A percentile compares a stretch with the other conserved stretches of the same genome.
phyloP scores from a whole-genome alignment of 495 filamentous ascomycete genomes.

The Cudoniella acicularis region DNA sequence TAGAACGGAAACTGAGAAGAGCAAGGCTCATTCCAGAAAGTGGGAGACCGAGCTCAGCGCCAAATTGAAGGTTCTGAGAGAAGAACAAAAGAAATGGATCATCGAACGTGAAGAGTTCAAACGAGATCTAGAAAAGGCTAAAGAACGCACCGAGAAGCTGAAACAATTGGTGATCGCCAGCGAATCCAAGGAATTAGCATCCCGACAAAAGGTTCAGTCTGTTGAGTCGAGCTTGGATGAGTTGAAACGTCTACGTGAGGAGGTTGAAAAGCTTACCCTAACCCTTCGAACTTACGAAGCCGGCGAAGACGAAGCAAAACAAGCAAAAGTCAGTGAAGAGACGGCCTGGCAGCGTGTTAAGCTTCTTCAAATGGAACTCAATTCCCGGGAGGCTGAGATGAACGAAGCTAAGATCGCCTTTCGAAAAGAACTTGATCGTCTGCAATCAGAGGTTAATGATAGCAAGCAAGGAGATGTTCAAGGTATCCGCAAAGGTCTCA shows the following conservation, averaged over 20 bases:
- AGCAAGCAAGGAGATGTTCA: conserved; percentile 22
- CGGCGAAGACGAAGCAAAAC: conserved; percentile 49
- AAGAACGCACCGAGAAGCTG: conserved; percentile 50
- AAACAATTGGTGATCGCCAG: conserved; percentile 54
- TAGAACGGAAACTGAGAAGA: conserved; percentile 60
- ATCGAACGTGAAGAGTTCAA: conserved; percentile 48
- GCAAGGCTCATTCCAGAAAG: conserved; percentile 62
- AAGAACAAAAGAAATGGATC: conserved; percentile 65
- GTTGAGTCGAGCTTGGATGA: conserved; percentile 56
- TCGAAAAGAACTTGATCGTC: conserved; percentile 36
- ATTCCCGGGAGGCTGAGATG: conserved; percentile 45
- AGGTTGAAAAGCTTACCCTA: conserved; percentile 54
- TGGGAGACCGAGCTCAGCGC: conserved; percentile 62
- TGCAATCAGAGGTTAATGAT: conserved; percentile 36
- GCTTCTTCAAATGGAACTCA: conserved; percentile 45
- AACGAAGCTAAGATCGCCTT: conserved; percentile 37
- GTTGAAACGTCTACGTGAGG: conserved; percentile 51
- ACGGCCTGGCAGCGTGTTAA: conserved; percentile 48
- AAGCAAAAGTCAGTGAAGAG: conserved; percentile 46
- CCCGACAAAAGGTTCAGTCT: conserved; percentile 55
- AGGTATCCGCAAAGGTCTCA: conserved; percentile 36
- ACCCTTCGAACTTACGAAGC: conserved; percentile 56
- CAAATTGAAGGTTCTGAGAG: conserved; percentile 56
- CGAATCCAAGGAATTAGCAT: conserved; percentile 55
- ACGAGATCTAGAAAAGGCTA: conserved; percentile 47